Evolutionary conservation across 805 yeast species (phyloP).

Genomic region (Cyberlindnera mrakii): DNA sequence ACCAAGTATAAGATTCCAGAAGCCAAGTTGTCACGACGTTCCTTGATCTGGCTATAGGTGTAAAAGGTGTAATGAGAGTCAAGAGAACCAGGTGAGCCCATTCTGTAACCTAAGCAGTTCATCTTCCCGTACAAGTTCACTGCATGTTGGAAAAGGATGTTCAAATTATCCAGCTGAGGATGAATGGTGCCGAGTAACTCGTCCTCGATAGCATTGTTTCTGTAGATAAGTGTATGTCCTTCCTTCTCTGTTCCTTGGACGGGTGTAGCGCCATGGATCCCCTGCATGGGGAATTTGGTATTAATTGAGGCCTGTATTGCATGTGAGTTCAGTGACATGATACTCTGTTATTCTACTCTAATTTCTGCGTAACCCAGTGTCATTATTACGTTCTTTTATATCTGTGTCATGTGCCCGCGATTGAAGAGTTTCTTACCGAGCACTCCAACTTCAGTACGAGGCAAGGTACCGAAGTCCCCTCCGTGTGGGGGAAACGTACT

Average conservation of each 20-base stretch:
- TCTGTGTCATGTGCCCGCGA: too few relatives aligned
- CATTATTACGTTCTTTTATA: too few relatives aligned
- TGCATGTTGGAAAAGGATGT: conserved; percentile 13
- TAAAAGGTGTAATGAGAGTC: conserved; percentile 35
- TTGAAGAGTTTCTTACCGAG: too few relatives aligned
- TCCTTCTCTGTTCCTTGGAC: conserved; percentile 2
- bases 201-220: conserved; percentile 2
- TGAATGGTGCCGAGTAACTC: conserved; percentile 2
- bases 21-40: conserved; percentile 41
- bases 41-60: conserved; percentile 34
- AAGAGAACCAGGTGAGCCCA: conserved; percentile 28
- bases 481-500: too few relatives aligned
- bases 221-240: conserved; percentile 7
- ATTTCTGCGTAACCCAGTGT: too few relatives aligned
- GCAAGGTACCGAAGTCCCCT: too few relatives aligned
- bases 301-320: too few relatives aligned
- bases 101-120: conserved; percentile 33
- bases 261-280: conserved; percentile 1
- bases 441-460: too few relatives aligned
- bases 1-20: conserved; percentile 40
- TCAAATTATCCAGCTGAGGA: conserved; percentile 5
- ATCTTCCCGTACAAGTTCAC: conserved; percentile 19
- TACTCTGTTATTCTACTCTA: too few relatives aligned
- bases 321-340: too few relatives aligned
- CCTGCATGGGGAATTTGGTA: neutral